These are phyloP conservation scores for Pleoardoris graminearum DNA, from an alignment of 2,329 filamentous ascomycete genomes.

Conservation along the genomic window DNA sequence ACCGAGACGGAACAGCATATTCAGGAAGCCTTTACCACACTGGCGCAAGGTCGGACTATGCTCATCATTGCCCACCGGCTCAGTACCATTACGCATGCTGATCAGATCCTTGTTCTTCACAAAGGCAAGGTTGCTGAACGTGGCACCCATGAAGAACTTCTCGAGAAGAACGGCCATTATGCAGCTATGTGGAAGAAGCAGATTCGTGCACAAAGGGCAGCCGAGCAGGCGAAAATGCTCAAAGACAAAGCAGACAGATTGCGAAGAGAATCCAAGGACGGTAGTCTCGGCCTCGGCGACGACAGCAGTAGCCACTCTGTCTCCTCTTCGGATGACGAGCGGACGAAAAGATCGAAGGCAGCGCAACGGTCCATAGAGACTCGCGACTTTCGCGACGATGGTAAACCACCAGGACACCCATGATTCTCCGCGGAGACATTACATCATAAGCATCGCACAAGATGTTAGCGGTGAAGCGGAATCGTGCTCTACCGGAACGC, in stretches of 20 bases:
- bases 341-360: constrained; percentile 28
- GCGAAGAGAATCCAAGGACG: constrained; percentile 53
- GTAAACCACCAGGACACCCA: constrained; percentile 31
- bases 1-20: constrained; percentile 93
- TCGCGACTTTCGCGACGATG: constrained; percentile 3
- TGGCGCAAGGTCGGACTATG: constrained; percentile 85
- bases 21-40: constrained; percentile 78
- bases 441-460: background rate
- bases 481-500: no score
- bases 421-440: constrained; percentile 16
- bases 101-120: constrained; percentile 60
- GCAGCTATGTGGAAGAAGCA: constrained; percentile 58
- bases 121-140: constrained; percentile 57
- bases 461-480: background rate
- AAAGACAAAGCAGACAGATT: constrained; percentile 56
- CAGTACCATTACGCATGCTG: constrained; percentile 59
- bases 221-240: constrained; percentile 54
- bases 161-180: constrained; percentile 51
- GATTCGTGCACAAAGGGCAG: constrained; percentile 54
- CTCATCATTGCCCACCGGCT: constrained; percentile 84
- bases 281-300: constrained; percentile 37
- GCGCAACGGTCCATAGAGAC: constrained; percentile 7
- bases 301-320: constrained; percentile 45
- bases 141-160: constrained; percentile 56
- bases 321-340: constrained; percentile 40